Percentiles rank a stretch among this genome's conserved stretches.
Conservation (phyloP, 768 basidiomycete species). For the Boletus rubescentipes region DNA sequence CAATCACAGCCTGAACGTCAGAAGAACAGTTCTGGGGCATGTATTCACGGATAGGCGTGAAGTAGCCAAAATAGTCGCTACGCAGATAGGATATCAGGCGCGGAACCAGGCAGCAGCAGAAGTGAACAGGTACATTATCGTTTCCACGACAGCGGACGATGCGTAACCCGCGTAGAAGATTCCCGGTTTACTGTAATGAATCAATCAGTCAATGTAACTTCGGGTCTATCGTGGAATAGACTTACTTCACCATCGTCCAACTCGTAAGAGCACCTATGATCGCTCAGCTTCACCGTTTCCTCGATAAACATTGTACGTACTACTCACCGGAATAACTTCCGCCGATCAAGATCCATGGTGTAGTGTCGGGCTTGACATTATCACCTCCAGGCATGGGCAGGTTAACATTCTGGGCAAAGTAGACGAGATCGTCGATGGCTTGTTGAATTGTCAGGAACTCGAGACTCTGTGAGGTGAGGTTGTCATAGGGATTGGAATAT, state of each 20-base stretch:
- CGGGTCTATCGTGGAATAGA: background rate
- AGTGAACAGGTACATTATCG: constrained; percentile 37
- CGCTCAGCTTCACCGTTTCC: background rate
- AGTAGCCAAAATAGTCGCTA: constrained; percentile 47
- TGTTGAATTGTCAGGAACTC: constrained; percentile 67
- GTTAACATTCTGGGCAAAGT: constrained; percentile 63
- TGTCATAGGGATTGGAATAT: constrained; percentile 62
- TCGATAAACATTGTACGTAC: background rate
- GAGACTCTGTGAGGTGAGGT: constrained; percentile 59
- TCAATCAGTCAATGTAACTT: background rate
- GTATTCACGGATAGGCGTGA: constrained; percentile 65
- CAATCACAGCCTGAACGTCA: constrained; percentile 62
- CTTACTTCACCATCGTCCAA: constrained; percentile 70
- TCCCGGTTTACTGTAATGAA: constrained; percentile 32
- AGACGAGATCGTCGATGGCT: constrained; percentile 69
- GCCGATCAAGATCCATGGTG: constrained; percentile 43
- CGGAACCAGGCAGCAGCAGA: background rate
- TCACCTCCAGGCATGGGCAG: constrained; percentile 69
- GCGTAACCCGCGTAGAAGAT: constrained; percentile 45
- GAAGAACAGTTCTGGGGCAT: constrained; percentile 58
- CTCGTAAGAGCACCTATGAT: constrained; percentile 45
- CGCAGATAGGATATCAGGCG: background rate
- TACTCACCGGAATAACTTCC: constrained; percentile 41
- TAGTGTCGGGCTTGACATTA: constrained; percentile 51
- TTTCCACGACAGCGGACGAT: constrained; percentile 47